phyloP scores from a whole-genome alignment of 2,329 filamentous ascomycete genomes.

The Neonectria hederae region DNA sequence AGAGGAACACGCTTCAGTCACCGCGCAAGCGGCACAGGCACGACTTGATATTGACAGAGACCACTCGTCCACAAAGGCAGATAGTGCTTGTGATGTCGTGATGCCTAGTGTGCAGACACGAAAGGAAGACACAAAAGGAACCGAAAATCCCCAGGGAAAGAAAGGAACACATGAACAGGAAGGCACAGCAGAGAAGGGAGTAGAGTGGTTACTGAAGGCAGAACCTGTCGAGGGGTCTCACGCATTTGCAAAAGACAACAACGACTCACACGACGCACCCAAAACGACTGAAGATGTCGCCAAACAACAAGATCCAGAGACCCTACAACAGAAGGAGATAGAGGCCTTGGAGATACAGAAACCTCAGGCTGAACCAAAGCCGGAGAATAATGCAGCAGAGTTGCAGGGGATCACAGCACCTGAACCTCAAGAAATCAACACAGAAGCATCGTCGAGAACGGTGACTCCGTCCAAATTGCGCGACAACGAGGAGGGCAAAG shows the following conservation, averaged over 20 bases:
- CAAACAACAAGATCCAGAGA: conserved; percentile 18
- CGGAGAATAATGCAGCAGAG: conserved; percentile 26
- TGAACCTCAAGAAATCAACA: conserved; percentile 31
- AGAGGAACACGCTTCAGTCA: conserved; percentile 1
- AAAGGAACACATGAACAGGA: background rate
- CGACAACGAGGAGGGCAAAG: conserved; percentile 1
- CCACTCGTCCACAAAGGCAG: conserved; percentile 9
- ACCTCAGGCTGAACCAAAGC: conserved; percentile 23
- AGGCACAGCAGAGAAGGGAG: background rate
- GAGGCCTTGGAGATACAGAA: conserved; percentile 13
- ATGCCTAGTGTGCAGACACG: conserved; percentile 7
- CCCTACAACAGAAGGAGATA: background rate
- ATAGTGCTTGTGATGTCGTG: conserved; percentile 22
- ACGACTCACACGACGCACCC: conserved; percentile 13
- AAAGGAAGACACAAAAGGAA: background rate
- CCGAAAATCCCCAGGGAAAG: background rate
- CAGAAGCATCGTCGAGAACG: conserved; percentile 24
- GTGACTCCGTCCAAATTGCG: conserved; percentile 22
- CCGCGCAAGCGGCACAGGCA: background rate
- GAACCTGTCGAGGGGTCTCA: conserved; percentile 4
- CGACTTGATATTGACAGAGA: conserved; percentile 1
- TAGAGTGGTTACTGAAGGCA: background rate
- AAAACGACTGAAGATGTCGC: conserved; percentile 5
- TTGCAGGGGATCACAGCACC: conserved; percentile 40
- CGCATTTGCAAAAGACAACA: conserved; percentile 12